Evolutionary conservation across 2,329 filamentous ascomycete genomes (phyloP), one percentile per base, ranked within the genome.

Genomic region (Arthrinium phaeospermum): DNA sequence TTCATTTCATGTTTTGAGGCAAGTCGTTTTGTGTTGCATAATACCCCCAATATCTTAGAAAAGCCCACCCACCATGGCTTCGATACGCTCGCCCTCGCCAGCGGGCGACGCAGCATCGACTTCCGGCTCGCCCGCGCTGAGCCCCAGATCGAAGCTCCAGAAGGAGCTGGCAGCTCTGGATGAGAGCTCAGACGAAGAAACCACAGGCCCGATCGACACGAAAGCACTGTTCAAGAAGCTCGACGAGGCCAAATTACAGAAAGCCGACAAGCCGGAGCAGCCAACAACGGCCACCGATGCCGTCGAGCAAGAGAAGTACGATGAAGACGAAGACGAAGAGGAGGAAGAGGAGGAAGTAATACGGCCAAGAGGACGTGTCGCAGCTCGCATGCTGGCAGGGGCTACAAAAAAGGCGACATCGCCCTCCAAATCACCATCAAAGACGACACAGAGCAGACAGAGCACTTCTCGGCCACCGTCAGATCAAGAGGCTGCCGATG

Each of bases 141-240:
- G 89, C 14, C 89, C 89, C 7, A 83, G 82, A 53, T 86, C 89
- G 27, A 91, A 90, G 75, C 84, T 91, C 69, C 84, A 82, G 75
- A 87, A 88, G 27, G 80, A 90, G 70, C 78, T 91, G 37, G 89
- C 85, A 41, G 81, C 83, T 0, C 80, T 90, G 14, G 85, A 87
- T 57, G 73, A 76, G 70, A 86, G 85, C 73, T 87, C 87, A 14
- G 88, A 87, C 13, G 85, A 87, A n/a, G 80, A 82, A 14, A 74
- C 64, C 61, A 76, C 70, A 3, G 71, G 72, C 5, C 75, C 76
- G 67, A 77, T 79, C 61, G 75, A 78, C 57, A 68, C 73, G 3
- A 78, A 78, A 68, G 46, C 74, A 5, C 70, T 80, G 6, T 78
- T 79, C 72, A 76, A 78, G 53, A 61, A 75, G 24, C 73, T 73